Conservation (phyloP, 441 rosid genomes). For the Oxalis stricta region DNA sequence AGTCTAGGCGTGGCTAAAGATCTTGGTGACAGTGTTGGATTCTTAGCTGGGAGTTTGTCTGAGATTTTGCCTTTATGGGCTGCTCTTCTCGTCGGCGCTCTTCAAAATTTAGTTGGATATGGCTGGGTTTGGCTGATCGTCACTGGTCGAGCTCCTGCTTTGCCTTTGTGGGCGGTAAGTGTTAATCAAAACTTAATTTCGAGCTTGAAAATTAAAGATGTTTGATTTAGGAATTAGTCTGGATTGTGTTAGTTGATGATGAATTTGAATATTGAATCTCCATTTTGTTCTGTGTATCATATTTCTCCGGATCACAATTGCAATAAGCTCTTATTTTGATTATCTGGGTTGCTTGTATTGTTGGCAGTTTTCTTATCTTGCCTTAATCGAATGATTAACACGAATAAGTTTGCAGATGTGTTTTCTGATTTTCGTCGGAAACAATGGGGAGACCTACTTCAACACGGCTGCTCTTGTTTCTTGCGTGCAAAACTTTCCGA, state of each 20-base stretch:
- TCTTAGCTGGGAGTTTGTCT: conserved; percentile 69
- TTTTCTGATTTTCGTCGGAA: conserved; percentile 69
- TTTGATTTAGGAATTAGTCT: no score
- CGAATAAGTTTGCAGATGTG: conserved; percentile 50
- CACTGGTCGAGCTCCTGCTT: conserved; percentile 53
- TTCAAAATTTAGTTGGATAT: conserved; percentile 81
- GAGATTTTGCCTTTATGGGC: conserved; percentile 94
- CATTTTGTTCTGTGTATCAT: no score
- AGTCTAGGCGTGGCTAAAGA: conserved; percentile 92
- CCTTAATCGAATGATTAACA: conserved; percentile 5
- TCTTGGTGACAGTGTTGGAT: conserved; percentile 92
- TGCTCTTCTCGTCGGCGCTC: conserved; percentile 75
- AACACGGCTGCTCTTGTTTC: conserved; percentile 84
- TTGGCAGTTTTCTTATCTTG: neutral
- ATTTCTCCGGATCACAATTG: no score
- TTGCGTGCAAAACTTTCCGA: conserved; percentile 90
- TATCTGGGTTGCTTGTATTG: conserved; percentile 1
- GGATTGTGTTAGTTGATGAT: conserved; percentile 1
- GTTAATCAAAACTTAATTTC: neutral
- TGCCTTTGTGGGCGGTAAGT: conserved; percentile 96
- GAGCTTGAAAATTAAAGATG: no score
- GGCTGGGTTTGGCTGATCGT: conserved; percentile 94
- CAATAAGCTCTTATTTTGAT: no score
- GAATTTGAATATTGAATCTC: no score
- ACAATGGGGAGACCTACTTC: conserved; percentile 94